Conservation (phyloP, 768 basidiomycete genomes). For the Hirschioporus abietinus region DNA sequence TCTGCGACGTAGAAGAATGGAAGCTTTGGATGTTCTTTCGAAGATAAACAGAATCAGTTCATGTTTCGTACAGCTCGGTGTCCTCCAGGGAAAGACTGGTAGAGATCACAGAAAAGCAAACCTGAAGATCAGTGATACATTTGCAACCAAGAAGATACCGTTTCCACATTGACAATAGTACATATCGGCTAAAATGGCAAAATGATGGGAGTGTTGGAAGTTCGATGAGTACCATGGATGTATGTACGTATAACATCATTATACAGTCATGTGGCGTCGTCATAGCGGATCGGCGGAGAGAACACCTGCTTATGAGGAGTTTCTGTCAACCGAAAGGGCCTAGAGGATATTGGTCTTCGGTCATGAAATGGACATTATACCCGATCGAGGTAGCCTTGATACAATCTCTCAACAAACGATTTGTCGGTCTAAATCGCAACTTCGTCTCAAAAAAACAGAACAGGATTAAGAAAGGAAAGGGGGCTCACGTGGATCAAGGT, state of each 20-base stretch:
- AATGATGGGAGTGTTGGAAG: not conserved
- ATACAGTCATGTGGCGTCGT: not conserved
- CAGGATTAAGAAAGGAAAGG: not conserved
- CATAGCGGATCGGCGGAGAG: not conserved
- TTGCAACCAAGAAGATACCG: not conserved
- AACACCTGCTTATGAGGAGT: not conserved
- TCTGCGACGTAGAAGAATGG: not conserved
- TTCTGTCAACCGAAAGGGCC: not conserved
- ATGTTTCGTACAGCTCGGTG: not conserved
- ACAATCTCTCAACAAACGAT: conserved; percentile 58
- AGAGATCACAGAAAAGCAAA: not conserved
- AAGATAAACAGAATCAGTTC: not conserved
- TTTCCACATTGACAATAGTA: not conserved
- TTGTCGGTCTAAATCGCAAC: conserved; percentile 48
- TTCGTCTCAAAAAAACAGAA: not conserved
- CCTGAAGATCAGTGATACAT: not conserved
- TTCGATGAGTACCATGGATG: not conserved
- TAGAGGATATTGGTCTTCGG: not conserved
- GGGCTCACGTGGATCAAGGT: conserved; percentile 54
- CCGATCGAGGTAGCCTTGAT: conserved; percentile 38
- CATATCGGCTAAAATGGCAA: not conserved
- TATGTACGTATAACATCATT: not conserved
- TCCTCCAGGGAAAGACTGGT: not conserved
- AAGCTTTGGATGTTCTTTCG: not conserved
- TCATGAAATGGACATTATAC: not conserved